A percentile compares a stretch with the other conserved stretches of the same genome.
These are phyloP conservation scores for Rhipidocladum racemiflorum DNA, from an alignment of 176 grass and related monocot genomes.

Conservation along the genomic window DNA sequence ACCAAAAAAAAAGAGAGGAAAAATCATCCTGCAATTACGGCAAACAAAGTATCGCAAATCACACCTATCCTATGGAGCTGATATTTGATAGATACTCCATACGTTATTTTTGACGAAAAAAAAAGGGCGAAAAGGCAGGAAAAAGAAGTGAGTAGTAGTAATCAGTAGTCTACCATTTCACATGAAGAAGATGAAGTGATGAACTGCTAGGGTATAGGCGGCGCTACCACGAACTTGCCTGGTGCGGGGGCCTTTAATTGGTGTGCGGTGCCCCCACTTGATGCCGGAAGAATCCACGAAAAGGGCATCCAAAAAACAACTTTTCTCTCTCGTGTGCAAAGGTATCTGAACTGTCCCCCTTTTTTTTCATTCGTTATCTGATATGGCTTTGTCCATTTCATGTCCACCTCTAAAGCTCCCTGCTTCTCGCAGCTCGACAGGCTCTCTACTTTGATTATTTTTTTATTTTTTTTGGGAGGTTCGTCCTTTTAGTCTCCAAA, in stretches of 20 bases:
- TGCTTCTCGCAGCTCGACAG: constrained; percentile 18
- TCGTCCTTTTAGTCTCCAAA: background rate
- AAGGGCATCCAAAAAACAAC: constrained; percentile 27
- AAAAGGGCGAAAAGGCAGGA: background rate
- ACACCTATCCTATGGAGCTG: constrained; percentile 10
- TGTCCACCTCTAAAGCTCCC: background rate
- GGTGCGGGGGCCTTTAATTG: background rate
- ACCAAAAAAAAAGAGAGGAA: background rate
- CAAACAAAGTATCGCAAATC: constrained; percentile 14
- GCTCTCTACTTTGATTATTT: background rate
- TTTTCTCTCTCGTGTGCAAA: background rate
- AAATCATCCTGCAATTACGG: constrained; percentile 16
- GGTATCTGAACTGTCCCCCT: background rate
- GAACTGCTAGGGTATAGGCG: too few species aligned
- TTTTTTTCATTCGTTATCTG: background rate
- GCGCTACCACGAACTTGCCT: background rate
- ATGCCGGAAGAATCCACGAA: background rate
- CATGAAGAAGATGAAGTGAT: constrained; percentile 25
- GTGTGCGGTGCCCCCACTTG: background rate
- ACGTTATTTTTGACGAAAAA: background rate
- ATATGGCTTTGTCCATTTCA: background rate
- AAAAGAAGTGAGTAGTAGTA: background rate
- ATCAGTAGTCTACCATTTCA: background rate
- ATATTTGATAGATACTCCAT: background rate
- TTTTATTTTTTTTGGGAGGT: too few species aligned